These are phyloP conservation scores for Lyophyllum decastes DNA, from an alignment of 768 basidiomycete species.

Conservation along the genomic window DNA sequence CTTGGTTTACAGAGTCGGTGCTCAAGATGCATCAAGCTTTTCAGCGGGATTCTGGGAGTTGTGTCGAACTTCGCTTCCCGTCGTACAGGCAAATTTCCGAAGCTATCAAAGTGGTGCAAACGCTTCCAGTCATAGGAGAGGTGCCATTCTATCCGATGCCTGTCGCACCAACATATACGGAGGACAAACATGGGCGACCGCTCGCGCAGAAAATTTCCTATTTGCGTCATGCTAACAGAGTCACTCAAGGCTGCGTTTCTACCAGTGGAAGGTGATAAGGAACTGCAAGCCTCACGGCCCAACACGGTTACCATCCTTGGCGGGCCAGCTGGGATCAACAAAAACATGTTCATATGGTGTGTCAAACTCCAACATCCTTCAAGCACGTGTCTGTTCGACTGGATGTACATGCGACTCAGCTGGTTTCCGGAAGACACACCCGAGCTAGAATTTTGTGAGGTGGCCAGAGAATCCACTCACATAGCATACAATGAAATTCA, in stretches of 20 bases:
- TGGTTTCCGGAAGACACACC: conserved; percentile 1
- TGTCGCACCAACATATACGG: neutral
- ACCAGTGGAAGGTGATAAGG: no score
- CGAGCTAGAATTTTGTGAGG: no score
- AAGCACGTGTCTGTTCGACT: neutral
- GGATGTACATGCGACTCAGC: conserved; percentile 3
- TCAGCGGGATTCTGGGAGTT: neutral
- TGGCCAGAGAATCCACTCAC: no score
- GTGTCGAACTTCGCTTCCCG: neutral
- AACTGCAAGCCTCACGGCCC: no score
- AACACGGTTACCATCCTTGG: neutral
- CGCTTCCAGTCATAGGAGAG: neutral
- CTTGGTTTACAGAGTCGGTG: neutral
- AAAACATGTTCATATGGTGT: neutral
- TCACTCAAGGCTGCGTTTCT: no score
- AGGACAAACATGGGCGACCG: neutral
- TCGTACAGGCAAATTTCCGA: neutral
- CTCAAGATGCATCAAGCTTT: neutral
- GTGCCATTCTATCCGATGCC: neutral
- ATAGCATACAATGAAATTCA: no score
- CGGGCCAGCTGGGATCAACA: neutral
- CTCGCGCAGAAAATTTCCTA: neutral
- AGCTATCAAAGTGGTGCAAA: neutral
- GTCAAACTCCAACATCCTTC: neutral
- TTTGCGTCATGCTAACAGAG: neutral